Base-by-base conservation (phyloP, 768 basidiomycete species). In the Boletus rufocinnamomeus region DNA sequence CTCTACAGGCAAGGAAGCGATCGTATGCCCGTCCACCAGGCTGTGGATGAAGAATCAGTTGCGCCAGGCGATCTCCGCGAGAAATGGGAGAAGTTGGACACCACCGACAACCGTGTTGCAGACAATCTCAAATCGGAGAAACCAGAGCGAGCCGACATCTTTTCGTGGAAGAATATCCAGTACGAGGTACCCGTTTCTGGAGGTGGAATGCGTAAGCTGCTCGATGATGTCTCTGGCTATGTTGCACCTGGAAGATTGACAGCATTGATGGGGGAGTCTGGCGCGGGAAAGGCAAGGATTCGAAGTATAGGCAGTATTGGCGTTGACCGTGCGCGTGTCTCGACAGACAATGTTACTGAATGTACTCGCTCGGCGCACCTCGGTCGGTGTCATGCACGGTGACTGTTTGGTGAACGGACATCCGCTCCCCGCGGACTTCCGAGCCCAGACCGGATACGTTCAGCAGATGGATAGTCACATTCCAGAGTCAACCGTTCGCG, bases 401-500 rank as follows among this genome's bases (percentile, higher is more conserved):
- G 79, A 83, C 55, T 75, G 76, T 59, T 76, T 83, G 67, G 79
- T 89, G 67, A 80, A 88, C 66, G 79, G 84, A 0, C 81, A 79
- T 50, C 56, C 72, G 0, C 74, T 82, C 25, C 85, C 85, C 11
- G 65, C 70, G 0, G 82, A 88, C 62, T 89, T 87, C 63, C 80
- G 82, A 62, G 76, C 87, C 57, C 86, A 88, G 76, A 88, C 85
- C 3, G 62, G 49, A 0, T 63, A 63, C 17, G 62, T 58, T 25
- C 92, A 95, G 66, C 94, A 96, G 68, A 83, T 84, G 79, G 91
- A 93, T 63, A 88, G 85, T 0, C 93, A 95, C 73, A 79, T 88
- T 21, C 81, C 84, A 27, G 84, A 86, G 9, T 74, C 84, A 2
- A 94, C 91, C 8, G 91, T 95, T 16, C 82, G 89, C 28, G 91